Base-by-base conservation (phyloP, 1,284 basidiomycete genomes). In the Tilletia caries region DNA sequence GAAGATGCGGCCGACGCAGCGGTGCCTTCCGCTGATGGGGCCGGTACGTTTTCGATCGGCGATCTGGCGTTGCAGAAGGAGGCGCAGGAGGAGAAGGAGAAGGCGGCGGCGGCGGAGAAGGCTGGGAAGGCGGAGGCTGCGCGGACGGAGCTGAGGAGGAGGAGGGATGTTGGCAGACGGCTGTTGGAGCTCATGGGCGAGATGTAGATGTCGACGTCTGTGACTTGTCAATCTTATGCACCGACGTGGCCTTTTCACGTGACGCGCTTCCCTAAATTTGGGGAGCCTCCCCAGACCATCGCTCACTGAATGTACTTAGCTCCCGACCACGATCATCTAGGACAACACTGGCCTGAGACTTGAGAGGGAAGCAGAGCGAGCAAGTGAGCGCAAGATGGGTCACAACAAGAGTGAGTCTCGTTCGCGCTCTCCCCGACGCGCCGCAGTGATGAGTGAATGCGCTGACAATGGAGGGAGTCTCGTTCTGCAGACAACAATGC, bases 401-500 rank as follows among this genome's bases (percentile, higher is more conserved):
- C 58, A 62, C 58, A 62, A 62, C 58, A 62, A 62, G 58, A 32
- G 58, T 62, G 23, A 62, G 58, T 18, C n/a, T n/a, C n/a, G n/a
- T n/a, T n/a, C n/a, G n/a, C n/a, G n/a, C n/a, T n/a, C 41, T 10
- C 10, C 41, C 10, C 18, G 18, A 44, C 18, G 41, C 41, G 8
- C 18, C 41, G 8, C 41, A 8, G 41, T 44, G 41, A 8, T 44
- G 8, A 44, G 41, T 18, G 41, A 8, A 44, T 44, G 41, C 41
- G 41, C 41, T 10, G n/a, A n/a, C n/a, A n/a, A n/a, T n/a, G n/a
- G n/a, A n/a, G n/a, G n/a, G n/a, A n/a, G n/a, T n/a, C n/a, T n/a
- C 25, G 23, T 29, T 20, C 27, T 37, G 3, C 58, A 62, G 58
- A 20, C 66, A 78, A 74, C 44, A 79, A 81, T 66, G 73, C 76